Percentiles rank a stretch among this genome's conserved stretches.
Conservation (phyloP, 768 basidiomycete species). For the Dictyophora rubrovolvata region DNA sequence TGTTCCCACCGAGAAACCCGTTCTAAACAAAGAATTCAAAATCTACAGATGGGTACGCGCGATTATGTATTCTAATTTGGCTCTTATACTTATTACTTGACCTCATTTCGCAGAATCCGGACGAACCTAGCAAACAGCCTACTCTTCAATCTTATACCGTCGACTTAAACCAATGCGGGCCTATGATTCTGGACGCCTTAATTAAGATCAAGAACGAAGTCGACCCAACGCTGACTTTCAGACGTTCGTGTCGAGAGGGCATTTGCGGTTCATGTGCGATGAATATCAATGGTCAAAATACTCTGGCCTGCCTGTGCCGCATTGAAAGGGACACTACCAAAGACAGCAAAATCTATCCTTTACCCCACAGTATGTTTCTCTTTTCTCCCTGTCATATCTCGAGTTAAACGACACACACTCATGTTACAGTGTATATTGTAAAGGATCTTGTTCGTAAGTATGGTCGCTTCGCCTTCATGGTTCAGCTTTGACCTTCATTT, state of each 20-base stretch:
- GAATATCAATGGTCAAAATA: slow-evolving; percentile 99
- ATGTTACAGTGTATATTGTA: slow-evolving; percentile 81
- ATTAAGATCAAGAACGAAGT: slow-evolving; percentile 99
- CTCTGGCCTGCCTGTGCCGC: slow-evolving; percentile 91
- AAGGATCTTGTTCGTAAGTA: slow-evolving; percentile 83
- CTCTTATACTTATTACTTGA: slow-evolving; percentile 4
- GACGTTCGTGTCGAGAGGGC: slow-evolving; percentile 86
- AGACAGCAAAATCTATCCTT: slow-evolving; percentile 87
- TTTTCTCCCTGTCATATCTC: background rate
- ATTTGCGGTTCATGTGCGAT: slow-evolving; percentile 98
- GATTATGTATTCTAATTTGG: slow-evolving; percentile 9
- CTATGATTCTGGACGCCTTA: slow-evolving; percentile 91
- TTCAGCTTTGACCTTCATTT: background rate
- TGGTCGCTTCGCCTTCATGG: slow-evolving; percentile 25
- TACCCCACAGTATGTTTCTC: slow-evolving; percentile 79
- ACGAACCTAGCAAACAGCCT: slow-evolving; percentile 87
- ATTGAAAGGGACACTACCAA: slow-evolving; percentile 70
- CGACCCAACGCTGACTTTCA: slow-evolving; percentile 94
- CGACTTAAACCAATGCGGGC: slow-evolving; percentile 90
- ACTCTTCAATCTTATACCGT: slow-evolving; percentile 82
- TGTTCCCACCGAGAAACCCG: slow-evolving; percentile 54
- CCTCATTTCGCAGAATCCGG: slow-evolving; percentile 60
- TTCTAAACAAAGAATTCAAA: slow-evolving; percentile 87
- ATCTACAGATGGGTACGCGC: slow-evolving; percentile 90
- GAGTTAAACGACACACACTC: background rate